Base-by-base conservation (phyloP, 768 basidiomycete species). In the Pleurotus giganteus region DNA sequence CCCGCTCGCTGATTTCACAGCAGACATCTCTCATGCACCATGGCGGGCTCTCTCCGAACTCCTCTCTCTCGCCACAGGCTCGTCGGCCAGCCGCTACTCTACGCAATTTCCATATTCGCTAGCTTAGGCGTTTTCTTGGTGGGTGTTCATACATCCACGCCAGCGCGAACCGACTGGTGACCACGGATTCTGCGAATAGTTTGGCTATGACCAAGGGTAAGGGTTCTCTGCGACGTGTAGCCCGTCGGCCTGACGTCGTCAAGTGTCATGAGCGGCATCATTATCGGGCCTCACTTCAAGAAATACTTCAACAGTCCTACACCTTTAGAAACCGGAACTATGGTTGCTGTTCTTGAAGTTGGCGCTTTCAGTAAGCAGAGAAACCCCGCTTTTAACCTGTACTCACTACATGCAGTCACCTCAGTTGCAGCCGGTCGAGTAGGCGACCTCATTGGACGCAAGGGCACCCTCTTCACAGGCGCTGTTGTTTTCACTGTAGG, bases 311-410 rank as follows among this genome's bases (percentile, higher is more conserved):
- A 89, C 57, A 79, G 85, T 17, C 94, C 93, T 15, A 79, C 80
- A 13, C 76, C 88, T 0, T 71, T 88, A 47, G 82, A 88, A 63
- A 69, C 94, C 21, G 94, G 93, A n/a, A 92, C 91, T 17, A 94
- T 98, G 89, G 94, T 97, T 36, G 91, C 94, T n/a, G 87, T 95
- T 4, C 74, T 96, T 29, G 94, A 98, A 70, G 80, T 98, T 31
- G 94, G 94, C 41, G 94, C 94, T 34, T 87, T 97, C 67, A 79
- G 93, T 91, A 65, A 39, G 85, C 73, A 50, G 39, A n/a, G n/a
- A n/a, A n/a, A n/a, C n/a, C n/a, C n/a, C 29, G 31, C 24, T n/a
- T 17, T 39, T 6, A 23, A 21, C 27, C 15, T 2, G 0, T 21
- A 51, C 34, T 44, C 53, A 42, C 21, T 51, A 39, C 39, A 24